Percentiles rank a stretch among this genome's conserved stretches.
These are phyloP conservation scores for Arxiozyma heterogenica DNA, from an alignment of 1,139 yeast genomes.

Conservation along the genomic window DNA sequence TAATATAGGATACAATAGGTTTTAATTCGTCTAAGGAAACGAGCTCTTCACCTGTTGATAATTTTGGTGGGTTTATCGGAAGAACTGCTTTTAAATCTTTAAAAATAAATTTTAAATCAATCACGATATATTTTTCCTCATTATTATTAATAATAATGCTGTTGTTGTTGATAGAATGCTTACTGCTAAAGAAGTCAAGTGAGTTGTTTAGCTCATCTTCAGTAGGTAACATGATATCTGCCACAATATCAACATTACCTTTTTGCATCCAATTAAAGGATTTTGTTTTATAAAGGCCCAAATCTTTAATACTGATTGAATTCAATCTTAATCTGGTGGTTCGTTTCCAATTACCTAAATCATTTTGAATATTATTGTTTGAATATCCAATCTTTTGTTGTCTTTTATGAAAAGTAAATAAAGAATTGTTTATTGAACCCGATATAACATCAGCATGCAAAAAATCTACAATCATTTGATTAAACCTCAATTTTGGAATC, in stretches of 20 bases:
- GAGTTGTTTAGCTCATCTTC: constrained; percentile 29
- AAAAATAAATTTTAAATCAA: constrained; percentile 56
- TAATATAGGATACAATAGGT: constrained; percentile 52
- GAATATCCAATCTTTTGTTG: constrained; percentile 40
- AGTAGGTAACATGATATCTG: constrained; percentile 62
- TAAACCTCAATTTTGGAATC: constrained; percentile 49
- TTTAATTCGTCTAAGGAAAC: constrained; percentile 51
- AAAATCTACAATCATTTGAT: constrained; percentile 52
- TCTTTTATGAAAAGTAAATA: constrained; percentile 64
- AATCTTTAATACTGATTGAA: constrained; percentile 45
- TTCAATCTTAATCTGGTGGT: constrained; percentile 56
- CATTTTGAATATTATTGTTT: constrained; percentile 31
- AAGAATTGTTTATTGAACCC: constrained; percentile 64
- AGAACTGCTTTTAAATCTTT: constrained; percentile 50
- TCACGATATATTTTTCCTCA: constrained; percentile 46
- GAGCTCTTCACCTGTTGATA: constrained; percentile 47
- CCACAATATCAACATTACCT: constrained; percentile 60
- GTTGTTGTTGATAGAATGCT: not conserved
- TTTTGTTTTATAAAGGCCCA: constrained; percentile 27
- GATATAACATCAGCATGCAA: constrained; percentile 61
- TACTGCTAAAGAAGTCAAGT: not conserved
- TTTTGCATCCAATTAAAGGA: constrained; percentile 58
- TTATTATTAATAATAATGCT: not conserved
- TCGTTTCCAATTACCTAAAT: constrained; percentile 39
- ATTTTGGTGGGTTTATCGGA: constrained; percentile 45